A percentile compares a stretch with the other conserved stretches of the same genome.
These are phyloP conservation scores for Anthoceros angustus DNA, from an alignment of 225 moss, liverwort and hornwort genomes.

Conservation along the genomic window DNA sequence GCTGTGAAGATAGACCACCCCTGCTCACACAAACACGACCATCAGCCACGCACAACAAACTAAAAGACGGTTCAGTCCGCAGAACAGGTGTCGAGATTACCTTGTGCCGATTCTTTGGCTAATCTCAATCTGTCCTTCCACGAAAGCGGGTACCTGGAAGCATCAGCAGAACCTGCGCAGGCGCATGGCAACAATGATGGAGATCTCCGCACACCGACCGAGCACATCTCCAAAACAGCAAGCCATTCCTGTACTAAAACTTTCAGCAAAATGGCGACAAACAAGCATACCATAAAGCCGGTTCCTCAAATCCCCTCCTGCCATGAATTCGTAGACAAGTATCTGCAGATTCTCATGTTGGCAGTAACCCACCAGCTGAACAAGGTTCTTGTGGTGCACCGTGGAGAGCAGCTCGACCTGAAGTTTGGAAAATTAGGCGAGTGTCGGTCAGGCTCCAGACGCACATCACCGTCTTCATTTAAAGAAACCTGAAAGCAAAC, in stretches of 20 bases:
- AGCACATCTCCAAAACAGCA: no score
- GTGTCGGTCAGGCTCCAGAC: background rate
- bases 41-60: background rate
- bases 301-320: constrained; percentile 43
- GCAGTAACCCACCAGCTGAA: constrained; percentile 38
- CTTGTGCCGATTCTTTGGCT: constrained; percentile 57
- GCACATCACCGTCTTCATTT: background rate
- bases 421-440: background rate
- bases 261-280: background rate
- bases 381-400: constrained; percentile 61
- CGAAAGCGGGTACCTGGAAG: constrained; percentile 21
- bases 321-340: constrained; percentile 45
- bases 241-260: background rate
- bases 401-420: constrained; percentile 56
- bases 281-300: constrained; percentile 33
- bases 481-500: background rate
- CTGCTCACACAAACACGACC: constrained; percentile 11
- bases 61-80: background rate
- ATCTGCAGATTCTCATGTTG: constrained; percentile 41
- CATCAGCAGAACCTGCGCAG: constrained; percentile 12
- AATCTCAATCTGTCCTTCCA: constrained; percentile 56
- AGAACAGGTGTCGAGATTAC: constrained; percentile 14
- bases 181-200: background rate
- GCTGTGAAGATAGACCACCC: constrained; percentile 65
- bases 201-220: no score